phyloP scores from a whole-genome alignment of 495 filamentous ascomycete genomes.

The Hypoxylon perforatum region DNA sequence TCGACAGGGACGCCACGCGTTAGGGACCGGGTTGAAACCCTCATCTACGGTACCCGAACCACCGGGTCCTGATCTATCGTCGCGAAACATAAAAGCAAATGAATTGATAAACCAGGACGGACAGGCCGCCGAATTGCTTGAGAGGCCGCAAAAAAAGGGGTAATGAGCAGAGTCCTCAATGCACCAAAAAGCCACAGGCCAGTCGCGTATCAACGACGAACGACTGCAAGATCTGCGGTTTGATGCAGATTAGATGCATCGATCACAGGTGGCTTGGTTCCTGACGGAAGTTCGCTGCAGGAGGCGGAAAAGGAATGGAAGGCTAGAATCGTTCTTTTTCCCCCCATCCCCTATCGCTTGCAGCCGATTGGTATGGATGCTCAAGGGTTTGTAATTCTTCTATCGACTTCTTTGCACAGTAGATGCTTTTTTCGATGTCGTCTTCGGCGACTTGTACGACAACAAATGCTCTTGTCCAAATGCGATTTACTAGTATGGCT shows the following conservation, averaged over 20 bases:
- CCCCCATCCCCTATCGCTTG: constrained; percentile 1
- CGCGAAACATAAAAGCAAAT: constrained; percentile 1
- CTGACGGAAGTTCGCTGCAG: constrained; percentile 15
- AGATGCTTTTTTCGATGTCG: constrained; percentile 8
- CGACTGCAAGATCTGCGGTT: constrained; percentile 16
- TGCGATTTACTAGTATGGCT: neutral
- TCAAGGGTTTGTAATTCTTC: neutral
- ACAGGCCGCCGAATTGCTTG: no score
- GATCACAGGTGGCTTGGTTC: constrained; percentile 27
- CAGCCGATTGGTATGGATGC: constrained; percentile 3
- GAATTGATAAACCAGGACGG: no score
- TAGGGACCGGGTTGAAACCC: constrained; percentile 16
- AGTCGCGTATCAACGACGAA: constrained; percentile 24
- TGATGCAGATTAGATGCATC: constrained; percentile 10
- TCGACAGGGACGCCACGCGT: constrained; percentile 38
- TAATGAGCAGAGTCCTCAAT: neutral
- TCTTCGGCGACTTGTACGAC: constrained; percentile 30
- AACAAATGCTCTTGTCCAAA: neutral
- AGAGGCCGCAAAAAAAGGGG: constrained; percentile 16
- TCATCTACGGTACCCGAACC: constrained; percentile 34
- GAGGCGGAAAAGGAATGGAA: neutral
- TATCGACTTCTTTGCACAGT: neutral
- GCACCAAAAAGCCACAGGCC: constrained; percentile 16
- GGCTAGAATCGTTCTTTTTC: neutral
- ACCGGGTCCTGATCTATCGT: constrained; percentile 36